These are phyloP conservation scores for Phytophthora pini DNA, from an alignment of 352 stramenopile species.

Conservation along the genomic window DNA sequence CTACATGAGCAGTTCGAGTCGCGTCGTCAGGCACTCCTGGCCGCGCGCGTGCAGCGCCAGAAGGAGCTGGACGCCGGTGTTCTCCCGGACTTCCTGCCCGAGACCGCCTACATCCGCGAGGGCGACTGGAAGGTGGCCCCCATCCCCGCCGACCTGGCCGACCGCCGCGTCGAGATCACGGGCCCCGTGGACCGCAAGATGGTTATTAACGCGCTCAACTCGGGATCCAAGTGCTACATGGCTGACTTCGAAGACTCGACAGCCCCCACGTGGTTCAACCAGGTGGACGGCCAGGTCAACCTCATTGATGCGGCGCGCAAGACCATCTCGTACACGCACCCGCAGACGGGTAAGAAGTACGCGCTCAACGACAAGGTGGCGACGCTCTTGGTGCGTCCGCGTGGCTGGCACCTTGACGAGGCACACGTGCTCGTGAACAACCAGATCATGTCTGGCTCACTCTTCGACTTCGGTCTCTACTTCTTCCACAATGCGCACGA, in stretches of 20 bases:
- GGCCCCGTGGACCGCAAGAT: constrained; percentile 96
- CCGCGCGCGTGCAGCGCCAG: constrained; percentile 60
- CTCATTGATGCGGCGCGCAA: constrained; percentile 92
- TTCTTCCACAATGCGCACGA: constrained; percentile 97
- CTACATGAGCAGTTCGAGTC: constrained; percentile 90
- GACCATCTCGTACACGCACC: constrained; percentile 88
- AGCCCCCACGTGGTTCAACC: constrained; percentile 94
- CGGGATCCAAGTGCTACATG: constrained; percentile 95
- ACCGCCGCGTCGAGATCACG: constrained; percentile 96
- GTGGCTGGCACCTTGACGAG: constrained; percentile 96
- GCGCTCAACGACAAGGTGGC: constrained; percentile 76
- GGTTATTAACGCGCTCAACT: constrained; percentile 98
- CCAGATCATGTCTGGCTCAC: constrained; percentile 89
- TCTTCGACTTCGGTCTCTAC: constrained; percentile 97
- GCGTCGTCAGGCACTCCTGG: constrained; percentile 55
- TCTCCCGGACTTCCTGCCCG: constrained; percentile 88
- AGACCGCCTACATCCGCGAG: constrained; percentile 87
- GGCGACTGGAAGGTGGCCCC: constrained; percentile 76
- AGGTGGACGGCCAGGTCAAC: constrained; percentile 94
- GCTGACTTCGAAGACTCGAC: constrained; percentile 97
- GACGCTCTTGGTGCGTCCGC: constrained; percentile 92
- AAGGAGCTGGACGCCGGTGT: constrained; percentile 88
- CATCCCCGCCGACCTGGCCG: constrained; percentile 87
- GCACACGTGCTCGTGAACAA: constrained; percentile 95
- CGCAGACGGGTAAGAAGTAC: constrained; percentile 79